Evolutionary conservation across 495 filamentous ascomycete genomes (phyloP), one percentile per base, ranked within the genome.

Genomic region (Lophium mytilinum): DNA sequence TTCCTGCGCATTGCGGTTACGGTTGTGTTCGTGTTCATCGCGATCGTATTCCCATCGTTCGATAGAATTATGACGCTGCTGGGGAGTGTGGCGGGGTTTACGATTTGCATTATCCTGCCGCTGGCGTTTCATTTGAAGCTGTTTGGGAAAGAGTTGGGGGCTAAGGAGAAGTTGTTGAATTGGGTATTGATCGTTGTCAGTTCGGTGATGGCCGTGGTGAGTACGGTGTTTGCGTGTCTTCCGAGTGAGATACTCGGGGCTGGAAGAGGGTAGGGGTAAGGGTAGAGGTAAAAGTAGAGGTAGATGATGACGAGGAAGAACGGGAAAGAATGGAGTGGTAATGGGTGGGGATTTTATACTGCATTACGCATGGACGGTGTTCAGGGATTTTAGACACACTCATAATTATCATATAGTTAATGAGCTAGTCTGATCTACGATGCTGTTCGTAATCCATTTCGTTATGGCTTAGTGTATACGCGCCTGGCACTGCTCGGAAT

Each of bases 41-140:
- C 90, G 10, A 86, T 97, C 42, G 66, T 92, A 7, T 88, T 95
- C 65, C 93, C 93, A 12, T 78, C 80, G 0, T 98, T 97, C 64
- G 93, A 98, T 66, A 80, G 83, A 53, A 91, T 98, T 65, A 96
- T 96, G 90, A 86, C 88, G 34, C 85, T 98, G 56, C 81, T 96
- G 74, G 93, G 93, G 1, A 85, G 83, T 33, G 86, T 88, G n/a
- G 77, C 95, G 52, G 95, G 91, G 68, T 96, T 96, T 69, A 87
- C 87, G 11, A 93, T 97, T 52, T 96, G 93, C 72, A 85, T 98
- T 57, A 91, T 94, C 56, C 45, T 68, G 57, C 93, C 93, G 3
- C 69, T 95, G 24, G 78, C 88, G 18, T 98, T 98, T 65, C 88
- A 98, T 67, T 73, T 98, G 53, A 95, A 91, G 74, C 84, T 98